Evolutionary conservation across 2,329 filamentous ascomycete species (phyloP).

Genomic region (Xylariaceae sp.): DNA sequence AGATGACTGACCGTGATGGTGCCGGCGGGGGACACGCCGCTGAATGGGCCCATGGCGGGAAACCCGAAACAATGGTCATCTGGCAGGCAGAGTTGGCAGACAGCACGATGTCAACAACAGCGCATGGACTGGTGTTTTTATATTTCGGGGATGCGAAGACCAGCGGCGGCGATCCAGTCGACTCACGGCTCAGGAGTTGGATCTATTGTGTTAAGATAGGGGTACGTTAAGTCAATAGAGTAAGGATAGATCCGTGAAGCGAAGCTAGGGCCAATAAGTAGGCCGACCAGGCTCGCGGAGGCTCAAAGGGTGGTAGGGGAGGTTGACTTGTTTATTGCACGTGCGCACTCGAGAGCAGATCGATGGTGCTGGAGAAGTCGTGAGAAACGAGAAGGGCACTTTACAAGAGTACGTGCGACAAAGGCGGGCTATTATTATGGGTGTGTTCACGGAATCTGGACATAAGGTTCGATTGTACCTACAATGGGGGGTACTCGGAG

Average conservation of each 20-base stretch:
- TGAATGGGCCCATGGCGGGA: conserved; percentile 63
- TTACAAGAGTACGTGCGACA: background rate
- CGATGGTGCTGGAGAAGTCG: background rate
- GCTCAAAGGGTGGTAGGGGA: background rate
- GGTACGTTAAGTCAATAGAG: background rate
- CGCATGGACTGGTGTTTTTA: conserved; percentile 21
- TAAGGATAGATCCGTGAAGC: background rate
- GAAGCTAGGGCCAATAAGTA: background rate
- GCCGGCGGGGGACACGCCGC: conserved; percentile 71
- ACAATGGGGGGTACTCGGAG: background rate
- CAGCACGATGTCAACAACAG: conserved; percentile 19
- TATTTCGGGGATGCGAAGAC: background rate
- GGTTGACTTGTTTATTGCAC: background rate
- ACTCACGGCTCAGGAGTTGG: background rate
- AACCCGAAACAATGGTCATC: conserved; percentile 42
- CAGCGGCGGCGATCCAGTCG: background rate
- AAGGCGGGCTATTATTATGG: too few relatives aligned
- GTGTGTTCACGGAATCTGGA: too few relatives aligned
- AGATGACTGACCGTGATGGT: conserved; percentile 34
- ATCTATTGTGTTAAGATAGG: background rate
- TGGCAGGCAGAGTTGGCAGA: conserved; percentile 35
- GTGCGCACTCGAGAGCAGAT: background rate
- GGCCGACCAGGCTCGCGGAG: background rate
- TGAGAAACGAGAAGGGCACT: background rate
- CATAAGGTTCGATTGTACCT: background rate